phyloP scores from a whole-genome alignment of 2,329 filamentous ascomycete genomes.

The Ceratocystis ficicola region DNA sequence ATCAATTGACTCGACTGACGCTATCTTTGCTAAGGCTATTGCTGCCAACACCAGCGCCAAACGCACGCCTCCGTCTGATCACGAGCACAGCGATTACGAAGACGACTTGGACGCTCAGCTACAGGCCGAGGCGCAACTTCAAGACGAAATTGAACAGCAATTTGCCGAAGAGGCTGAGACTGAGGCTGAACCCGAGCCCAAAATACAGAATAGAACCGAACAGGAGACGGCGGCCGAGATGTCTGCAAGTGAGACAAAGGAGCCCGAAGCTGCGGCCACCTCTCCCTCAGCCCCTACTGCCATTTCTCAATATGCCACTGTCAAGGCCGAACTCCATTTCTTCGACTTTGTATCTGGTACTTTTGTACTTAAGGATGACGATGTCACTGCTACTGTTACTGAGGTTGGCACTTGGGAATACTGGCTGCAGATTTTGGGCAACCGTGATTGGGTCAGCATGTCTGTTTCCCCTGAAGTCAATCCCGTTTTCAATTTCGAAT shows the following conservation, averaged over 20 bases:
- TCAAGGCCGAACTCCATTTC: slow-evolving; percentile 76
- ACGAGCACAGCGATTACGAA: slow-evolving; percentile 19
- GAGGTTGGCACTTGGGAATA: slow-evolving; percentile 90
- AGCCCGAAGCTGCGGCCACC: slow-evolving; percentile 5
- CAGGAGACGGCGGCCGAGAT: not conserved
- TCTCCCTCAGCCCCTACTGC: slow-evolving; percentile 28
- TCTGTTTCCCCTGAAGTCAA: slow-evolving; percentile 83
- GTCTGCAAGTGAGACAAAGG: slow-evolving; percentile 1
- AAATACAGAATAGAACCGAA: not conserved
- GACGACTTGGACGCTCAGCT: slow-evolving; percentile 18
- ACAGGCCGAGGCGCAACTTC: slow-evolving; percentile 17
- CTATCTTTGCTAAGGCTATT: slow-evolving; percentile 40
- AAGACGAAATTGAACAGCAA: slow-evolving; percentile 25
- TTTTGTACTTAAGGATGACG: slow-evolving; percentile 67
- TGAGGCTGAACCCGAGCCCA: not conserved
- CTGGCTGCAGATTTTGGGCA: slow-evolving; percentile 75
- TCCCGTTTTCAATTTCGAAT: slow-evolving; percentile 97
- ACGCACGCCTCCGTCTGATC: slow-evolving; percentile 28
- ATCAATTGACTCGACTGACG: slow-evolving; percentile 46
- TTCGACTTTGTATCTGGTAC: slow-evolving; percentile 82
- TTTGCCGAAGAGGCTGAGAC: slow-evolving; percentile 40
- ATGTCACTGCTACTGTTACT: slow-evolving; percentile 65
- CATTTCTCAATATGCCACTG: slow-evolving; percentile 59
- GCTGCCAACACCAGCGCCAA: slow-evolving; percentile 35
- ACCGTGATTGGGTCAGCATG: slow-evolving; percentile 77